A percentile compares a stretch with the other conserved stretches of the same genome.
These are phyloP conservation scores for Cenchrus purpureus DNA, from an alignment of 176 grass and related monocot genomes.

Conservation along the genomic window DNA sequence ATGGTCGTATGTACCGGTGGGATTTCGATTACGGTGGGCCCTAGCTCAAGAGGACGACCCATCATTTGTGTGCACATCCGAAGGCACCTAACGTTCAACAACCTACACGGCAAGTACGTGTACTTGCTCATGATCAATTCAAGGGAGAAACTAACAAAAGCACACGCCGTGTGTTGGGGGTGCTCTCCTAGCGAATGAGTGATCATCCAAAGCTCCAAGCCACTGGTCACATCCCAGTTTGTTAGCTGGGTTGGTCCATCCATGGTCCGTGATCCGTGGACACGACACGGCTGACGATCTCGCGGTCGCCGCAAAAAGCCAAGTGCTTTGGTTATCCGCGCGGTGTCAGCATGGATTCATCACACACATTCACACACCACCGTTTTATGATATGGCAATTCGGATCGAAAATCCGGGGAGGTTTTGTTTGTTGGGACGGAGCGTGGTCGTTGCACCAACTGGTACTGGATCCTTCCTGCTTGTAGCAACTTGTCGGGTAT, in stretches of 20 bases:
- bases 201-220: background rate
- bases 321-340: constrained; percentile 3
- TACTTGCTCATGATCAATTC: background rate
- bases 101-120: background rate
- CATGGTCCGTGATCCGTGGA: constrained; percentile 11
- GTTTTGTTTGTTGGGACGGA: background rate
- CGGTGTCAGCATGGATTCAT: background rate
- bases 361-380: too few relatives aligned
- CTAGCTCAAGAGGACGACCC: background rate
- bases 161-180: background rate
- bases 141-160: background rate
- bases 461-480: background rate
- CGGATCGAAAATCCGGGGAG: background rate
- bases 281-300: background rate
- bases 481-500: background rate
- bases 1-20: too few relatives aligned
- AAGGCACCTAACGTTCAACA: constrained; percentile 28
- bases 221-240: constrained; percentile 12
- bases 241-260: constrained; percentile 25
- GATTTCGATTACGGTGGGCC: background rate
- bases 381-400: background rate
- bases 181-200: background rate
- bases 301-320: background rate
- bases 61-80: background rate
- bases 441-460: background rate